Base-by-base conservation (phyloP, 768 basidiomycete species). In the Leccinum fibrillosum region DNA sequence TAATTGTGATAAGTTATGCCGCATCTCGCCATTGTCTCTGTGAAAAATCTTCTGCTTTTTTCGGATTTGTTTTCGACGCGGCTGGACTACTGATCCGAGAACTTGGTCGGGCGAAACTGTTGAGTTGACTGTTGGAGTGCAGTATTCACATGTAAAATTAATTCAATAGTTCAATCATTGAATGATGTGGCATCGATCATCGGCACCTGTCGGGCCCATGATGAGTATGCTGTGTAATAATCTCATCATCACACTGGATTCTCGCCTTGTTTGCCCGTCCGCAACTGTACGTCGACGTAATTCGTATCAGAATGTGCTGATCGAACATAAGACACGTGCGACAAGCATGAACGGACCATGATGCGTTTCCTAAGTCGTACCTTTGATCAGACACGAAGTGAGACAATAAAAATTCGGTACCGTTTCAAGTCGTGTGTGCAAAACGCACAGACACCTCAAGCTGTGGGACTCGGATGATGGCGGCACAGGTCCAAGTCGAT, bases 361-460 rank as follows among this genome's bases (percentile, higher is more conserved):
- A 17, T 17, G 37, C 13, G 15, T 37, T 15, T 48, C 23, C 25
- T 19, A 25, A 25, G 25, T 48, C 25, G 25, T 11, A 48, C 13
- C 15, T 48, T 23, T 25, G 47, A 39, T 39, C 37, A 48, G 47
- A 58, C 56, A 58, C 15, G 30, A 39, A 47, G 58, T 54, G 32
- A 60, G 28, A 49, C 23, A 34, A 19, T 42, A 15, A 56, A 13
- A 15, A 2, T 10, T 17, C 19, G 13, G 9, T 17, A 13, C 26
- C 3, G 53, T 53, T 62, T 62, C 60, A 47, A 37, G 47, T 39
- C 11, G 44, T 23, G 26, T 44, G 37, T 23, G 25, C 28, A 4
- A 39, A 50, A 37, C 42, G 12, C 8, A 49, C 30, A 54, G 11
- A 34, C 32, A 34, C 5, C 5, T 12, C 11, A 12, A 11, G 30